Evolutionary conservation across 345 rosid species (phyloP).

Genomic region (Murraya koenigii): DNA sequence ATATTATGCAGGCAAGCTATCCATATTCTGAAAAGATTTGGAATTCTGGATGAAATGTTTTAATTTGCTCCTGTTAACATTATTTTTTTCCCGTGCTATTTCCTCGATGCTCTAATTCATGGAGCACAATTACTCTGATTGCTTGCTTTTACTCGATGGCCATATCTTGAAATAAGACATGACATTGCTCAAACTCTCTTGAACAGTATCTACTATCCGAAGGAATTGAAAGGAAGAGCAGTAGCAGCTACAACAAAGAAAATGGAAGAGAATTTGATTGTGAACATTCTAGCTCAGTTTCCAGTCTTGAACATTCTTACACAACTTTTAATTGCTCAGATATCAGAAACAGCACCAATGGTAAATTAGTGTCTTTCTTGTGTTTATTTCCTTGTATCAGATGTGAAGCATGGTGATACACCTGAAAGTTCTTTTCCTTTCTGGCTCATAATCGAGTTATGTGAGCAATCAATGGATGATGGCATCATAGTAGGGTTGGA

Average conservation of each 20-base stretch:
- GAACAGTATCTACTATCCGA: conserved; percentile 29
- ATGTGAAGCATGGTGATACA: not conserved
- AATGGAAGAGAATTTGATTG: conserved; percentile 36
- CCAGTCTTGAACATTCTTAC: conserved; percentile 45
- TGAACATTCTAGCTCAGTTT: conserved; percentile 28
- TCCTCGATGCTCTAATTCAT: not conserved
- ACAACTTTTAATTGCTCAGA: conserved; percentile 38
- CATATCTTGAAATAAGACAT: not conserved
- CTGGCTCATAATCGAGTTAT: too few species aligned
- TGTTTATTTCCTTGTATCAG: not conserved
- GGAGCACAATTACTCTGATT: not conserved
- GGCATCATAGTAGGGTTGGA: not conserved
- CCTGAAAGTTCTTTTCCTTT: not conserved
- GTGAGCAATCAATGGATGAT: not conserved
- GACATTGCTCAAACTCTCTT: not conserved
- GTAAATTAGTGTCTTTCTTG: conserved; percentile 16
- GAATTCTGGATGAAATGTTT: not conserved
- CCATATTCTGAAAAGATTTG: not conserved
- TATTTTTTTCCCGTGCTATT: not conserved
- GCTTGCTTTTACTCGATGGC: not conserved
- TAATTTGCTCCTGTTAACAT: not conserved
- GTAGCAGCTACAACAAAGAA: conserved; percentile 40
- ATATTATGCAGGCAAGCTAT: not conserved
- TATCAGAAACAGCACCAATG: conserved; percentile 19
- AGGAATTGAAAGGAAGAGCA: conserved; percentile 41